Base-by-base conservation (phyloP, 2,329 filamentous ascomycete species). In the Pezicula neosporulosa region DNA sequence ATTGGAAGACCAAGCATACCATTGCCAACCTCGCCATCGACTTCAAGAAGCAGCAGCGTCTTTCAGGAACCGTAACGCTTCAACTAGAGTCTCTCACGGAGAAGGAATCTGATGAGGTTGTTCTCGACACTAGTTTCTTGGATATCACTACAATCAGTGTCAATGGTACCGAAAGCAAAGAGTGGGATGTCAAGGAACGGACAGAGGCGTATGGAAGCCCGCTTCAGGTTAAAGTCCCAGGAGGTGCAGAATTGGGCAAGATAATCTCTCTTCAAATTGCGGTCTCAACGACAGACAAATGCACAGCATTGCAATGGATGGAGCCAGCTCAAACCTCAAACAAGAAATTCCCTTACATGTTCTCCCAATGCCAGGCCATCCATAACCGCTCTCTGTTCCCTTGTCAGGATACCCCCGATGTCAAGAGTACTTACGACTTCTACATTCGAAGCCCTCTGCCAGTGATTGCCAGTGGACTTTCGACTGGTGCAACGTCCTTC, bases 361-460 rank as follows among this genome's bases (percentile, higher is more conserved):
- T 97, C 75, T 95, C 90, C 42, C 94, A 97, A 75, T 96, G 92
- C 70, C 93, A 99, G 76, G 92, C 93, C 49, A 97, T 97, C 64
- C 92, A 97, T 65, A 90, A 90, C 41, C 85, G 94, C 54, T 96
- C 91, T 44, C 82, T 97, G 55, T 96, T 97, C 70, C 94, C 94
- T 6, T 97, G 93, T 71, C 93, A 97, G 74, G 94, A 99, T 67
- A 97, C 94, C 1, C 94, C 94, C 3, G 93, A 97, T 68, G 89
- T 97, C 63, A 99, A 99, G 76, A 91, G 89, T n/a, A 95, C 91
- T 1, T 91, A 92, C 71, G 85, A 86, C 56, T 97, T 97, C 75
- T 88, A 86, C 64, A 87, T 99, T 65, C 85, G 85, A 24, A 97
- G 91, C 21, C 84, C 87, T 5, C 80, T 96, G 13, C 90, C 91